phyloP scores from a whole-genome alignment of 2,329 filamentous ascomycete species.

The Thelonectria rubi region DNA sequence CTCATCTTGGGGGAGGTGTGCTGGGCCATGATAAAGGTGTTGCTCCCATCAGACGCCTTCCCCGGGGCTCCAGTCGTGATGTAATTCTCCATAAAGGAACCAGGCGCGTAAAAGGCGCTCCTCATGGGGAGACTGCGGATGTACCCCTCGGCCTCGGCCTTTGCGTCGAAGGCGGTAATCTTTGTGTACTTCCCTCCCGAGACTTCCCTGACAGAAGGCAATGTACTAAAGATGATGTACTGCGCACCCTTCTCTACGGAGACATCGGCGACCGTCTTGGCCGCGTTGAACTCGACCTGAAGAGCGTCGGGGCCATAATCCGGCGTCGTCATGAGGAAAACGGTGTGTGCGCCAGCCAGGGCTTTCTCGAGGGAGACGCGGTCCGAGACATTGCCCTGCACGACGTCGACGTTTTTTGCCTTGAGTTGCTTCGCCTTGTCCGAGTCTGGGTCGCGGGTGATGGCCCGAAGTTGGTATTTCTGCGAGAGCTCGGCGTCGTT shows the following conservation, averaged over 20 bases:
- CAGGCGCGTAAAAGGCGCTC: slow-evolving; percentile 52
- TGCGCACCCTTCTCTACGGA: slow-evolving; percentile 49
- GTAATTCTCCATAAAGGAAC: slow-evolving; percentile 55
- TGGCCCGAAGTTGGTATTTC: slow-evolving; percentile 58
- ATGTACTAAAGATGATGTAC: slow-evolving; percentile 53
- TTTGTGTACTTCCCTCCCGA: slow-evolving; percentile 47
- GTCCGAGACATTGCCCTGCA: slow-evolving; percentile 53
- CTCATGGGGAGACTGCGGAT: slow-evolving; percentile 58
- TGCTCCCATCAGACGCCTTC: slow-evolving; percentile 40
- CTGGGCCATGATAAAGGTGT: slow-evolving; percentile 39
- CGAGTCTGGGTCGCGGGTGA: slow-evolving; percentile 57
- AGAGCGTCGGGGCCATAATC: slow-evolving; percentile 47
- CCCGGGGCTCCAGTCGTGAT: slow-evolving; percentile 39
- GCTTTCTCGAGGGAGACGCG: slow-evolving; percentile 51
- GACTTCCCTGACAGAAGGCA: slow-evolving; percentile 47
- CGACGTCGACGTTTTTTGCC: slow-evolving; percentile 45
- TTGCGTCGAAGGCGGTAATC: slow-evolving; percentile 59
- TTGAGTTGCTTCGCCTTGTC: slow-evolving; percentile 44
- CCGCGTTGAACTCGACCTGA: slow-evolving; percentile 48
- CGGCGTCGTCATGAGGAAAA: slow-evolving; percentile 59
- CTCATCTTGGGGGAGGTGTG: slow-evolving; percentile 36
- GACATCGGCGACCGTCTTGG: slow-evolving; percentile 52
- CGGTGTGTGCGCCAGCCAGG: slow-evolving; percentile 55
- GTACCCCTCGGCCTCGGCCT: slow-evolving; percentile 61
- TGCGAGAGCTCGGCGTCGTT: slow-evolving; percentile 54